Conservation (phyloP, 352 stramenopile species). For the Phytophthora syringae region DNA sequence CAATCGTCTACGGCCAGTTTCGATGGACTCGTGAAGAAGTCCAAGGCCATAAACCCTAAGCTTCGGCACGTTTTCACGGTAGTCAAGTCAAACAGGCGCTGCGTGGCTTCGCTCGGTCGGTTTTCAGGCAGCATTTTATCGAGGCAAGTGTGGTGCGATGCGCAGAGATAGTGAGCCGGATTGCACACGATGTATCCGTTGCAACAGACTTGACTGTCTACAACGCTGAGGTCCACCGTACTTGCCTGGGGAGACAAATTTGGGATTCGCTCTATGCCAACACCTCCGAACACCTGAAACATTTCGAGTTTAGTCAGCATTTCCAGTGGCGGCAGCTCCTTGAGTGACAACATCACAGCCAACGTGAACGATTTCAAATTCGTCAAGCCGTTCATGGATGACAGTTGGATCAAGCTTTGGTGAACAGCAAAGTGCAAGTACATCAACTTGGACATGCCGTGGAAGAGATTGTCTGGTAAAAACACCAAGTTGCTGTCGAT, state of each 20-base stretch:
- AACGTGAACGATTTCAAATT: conserved; percentile 33
- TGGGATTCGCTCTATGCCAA: conserved; percentile 1
- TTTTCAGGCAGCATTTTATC: not conserved
- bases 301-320: not conserved
- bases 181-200: conserved; percentile 30
- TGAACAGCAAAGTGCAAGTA: conserved; percentile 35
- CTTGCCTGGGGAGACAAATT: not conserved
- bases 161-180: conserved; percentile 3
- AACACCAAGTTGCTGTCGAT: conserved; percentile 15
- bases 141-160: not conserved
- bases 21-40: conserved; percentile 1
- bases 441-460: conserved; percentile 26
- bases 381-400: conserved; percentile 13
- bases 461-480: conserved; percentile 33
- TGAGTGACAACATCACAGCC: conserved; percentile 10
- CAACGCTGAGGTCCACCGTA: not conserved
- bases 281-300: not conserved
- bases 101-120: conserved; percentile 7
- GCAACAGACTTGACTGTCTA: conserved; percentile 15
- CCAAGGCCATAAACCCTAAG: not conserved
- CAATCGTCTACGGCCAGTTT: conserved; percentile 21
- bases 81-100: conserved; percentile 7
- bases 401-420: conserved; percentile 13
- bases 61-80: conserved; percentile 1
- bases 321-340: conserved; percentile 8